Percentiles rank a stretch among this genome's conserved stretches.
Conservation (phyloP, 345 rosid species). For the Citrus cavaleriei region DNA sequence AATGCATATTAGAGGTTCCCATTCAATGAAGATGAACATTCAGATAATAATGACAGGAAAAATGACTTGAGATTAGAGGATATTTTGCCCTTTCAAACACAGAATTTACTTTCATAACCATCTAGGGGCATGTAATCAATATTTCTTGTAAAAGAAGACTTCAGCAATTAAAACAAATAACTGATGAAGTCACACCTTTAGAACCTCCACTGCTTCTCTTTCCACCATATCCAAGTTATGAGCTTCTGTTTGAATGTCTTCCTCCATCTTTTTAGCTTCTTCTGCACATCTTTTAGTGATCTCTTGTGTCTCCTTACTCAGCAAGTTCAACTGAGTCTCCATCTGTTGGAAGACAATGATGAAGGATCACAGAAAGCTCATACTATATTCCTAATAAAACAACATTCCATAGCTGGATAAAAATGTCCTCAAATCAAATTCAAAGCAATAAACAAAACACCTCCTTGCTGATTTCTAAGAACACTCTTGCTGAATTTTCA, state of each 20-base stretch:
- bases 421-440: not conserved
- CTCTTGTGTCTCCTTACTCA: conserved; percentile 59
- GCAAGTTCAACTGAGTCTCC: conserved; percentile 46
- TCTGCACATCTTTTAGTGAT: conserved; percentile 36
- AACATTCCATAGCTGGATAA: not conserved
- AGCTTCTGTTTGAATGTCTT: conserved; percentile 48
- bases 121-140: not conserved
- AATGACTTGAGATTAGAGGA: not conserved
- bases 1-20: not conserved
- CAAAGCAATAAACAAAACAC: not conserved
- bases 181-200: conserved; percentile 38
- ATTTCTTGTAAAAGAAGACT: not conserved
- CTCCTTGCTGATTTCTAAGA: not conserved
- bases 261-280: conserved; percentile 59
- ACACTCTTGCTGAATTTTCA: not conserved
- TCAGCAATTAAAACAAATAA: not conserved
- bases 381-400: not conserved
- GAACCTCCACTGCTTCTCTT: conserved; percentile 70
- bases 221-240: conserved; percentile 48
- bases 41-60: not conserved
- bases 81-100: not conserved
- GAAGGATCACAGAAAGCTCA: not conserved
- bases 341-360: conserved; percentile 28
- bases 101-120: not conserved
- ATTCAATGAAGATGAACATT: not conserved